Evolutionary conservation across 1,284 basidiomycete species (phyloP).

Genomic region (Trametes pubescens): DNA sequence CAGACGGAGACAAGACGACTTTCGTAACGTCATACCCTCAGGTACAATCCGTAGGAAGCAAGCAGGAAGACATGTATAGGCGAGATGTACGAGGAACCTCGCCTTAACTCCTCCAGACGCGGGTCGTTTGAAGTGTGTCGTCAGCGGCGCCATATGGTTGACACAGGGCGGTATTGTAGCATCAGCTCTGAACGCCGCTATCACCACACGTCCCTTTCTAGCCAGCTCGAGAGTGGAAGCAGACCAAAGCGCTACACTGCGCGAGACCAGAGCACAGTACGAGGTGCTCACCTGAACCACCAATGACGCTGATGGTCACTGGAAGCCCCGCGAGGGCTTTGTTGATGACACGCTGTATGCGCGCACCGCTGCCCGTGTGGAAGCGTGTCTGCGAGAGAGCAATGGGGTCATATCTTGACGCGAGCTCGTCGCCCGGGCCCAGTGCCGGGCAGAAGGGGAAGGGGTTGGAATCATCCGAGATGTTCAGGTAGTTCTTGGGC

Average conservation of each 20-base stretch:
- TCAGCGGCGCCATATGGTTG: slow-evolving; percentile 2
- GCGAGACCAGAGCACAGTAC: not conserved
- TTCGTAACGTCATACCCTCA: slow-evolving; percentile 12
- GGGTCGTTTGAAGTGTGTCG: slow-evolving; percentile 5
- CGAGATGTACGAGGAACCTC: slow-evolving; percentile 5
- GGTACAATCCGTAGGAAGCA: slow-evolving; percentile 17
- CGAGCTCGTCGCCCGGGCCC: slow-evolving; percentile 83
- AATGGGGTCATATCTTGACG: slow-evolving; percentile 80
- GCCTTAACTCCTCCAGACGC: slow-evolving; percentile 22
- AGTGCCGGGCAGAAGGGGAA: slow-evolving; percentile 92
- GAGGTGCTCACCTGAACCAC: slow-evolving; percentile 79
- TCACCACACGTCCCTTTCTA: slow-evolving; percentile 4
- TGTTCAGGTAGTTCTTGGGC: slow-evolving; percentile 75
- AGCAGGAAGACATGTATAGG: slow-evolving; percentile 11
- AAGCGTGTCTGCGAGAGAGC: slow-evolving; percentile 79
- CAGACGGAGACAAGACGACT: slow-evolving; percentile 2
- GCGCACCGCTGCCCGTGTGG: slow-evolving; percentile 84
- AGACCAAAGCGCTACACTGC: not conserved
- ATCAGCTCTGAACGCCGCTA: slow-evolving; percentile 6
- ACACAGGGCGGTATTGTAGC: not conserved
- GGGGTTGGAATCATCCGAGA: slow-evolving; percentile 63
- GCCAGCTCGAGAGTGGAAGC: not conserved
- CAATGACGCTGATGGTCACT: slow-evolving; percentile 90
- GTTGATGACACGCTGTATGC: slow-evolving; percentile 85
- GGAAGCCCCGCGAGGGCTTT: slow-evolving; percentile 88